Conservation (phyloP, 805 yeast species). For the Cyberlindnera samutprakarnensis region DNA sequence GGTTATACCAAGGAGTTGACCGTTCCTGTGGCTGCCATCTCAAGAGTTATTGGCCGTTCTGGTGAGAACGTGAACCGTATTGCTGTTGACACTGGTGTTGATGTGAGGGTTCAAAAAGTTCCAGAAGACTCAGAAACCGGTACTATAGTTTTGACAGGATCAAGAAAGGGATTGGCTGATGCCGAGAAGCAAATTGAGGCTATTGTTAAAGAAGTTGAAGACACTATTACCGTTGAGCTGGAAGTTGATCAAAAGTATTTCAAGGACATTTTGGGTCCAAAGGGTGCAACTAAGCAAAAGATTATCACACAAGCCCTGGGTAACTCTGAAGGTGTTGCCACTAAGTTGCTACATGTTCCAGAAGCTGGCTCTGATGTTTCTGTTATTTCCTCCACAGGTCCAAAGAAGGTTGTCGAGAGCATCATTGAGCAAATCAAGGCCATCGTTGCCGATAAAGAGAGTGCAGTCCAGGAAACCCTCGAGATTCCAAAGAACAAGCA, state of each 20-base stretch:
- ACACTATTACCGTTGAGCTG: slow-evolving; percentile 12
- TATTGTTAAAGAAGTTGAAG: slow-evolving; percentile 55
- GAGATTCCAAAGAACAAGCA: slow-evolving; percentile 69
- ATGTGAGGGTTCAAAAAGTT: slow-evolving; percentile 36
- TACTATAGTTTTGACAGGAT: slow-evolving; percentile 68
- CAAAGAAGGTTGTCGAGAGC: slow-evolving; percentile 61
- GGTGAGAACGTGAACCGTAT: slow-evolving; percentile 83
- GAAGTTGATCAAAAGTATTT: slow-evolving; percentile 16
- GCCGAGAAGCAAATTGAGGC: slow-evolving; percentile 58
- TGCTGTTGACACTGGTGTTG: slow-evolving; percentile 49
- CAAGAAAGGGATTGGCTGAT: slow-evolving; percentile 63
- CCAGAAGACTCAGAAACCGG: slow-evolving; percentile 39
- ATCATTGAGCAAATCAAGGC: slow-evolving; percentile 54
- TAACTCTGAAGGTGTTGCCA: slow-evolving; percentile 39
- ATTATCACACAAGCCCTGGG: slow-evolving; percentile 79
- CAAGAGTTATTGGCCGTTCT: slow-evolving; percentile 82
- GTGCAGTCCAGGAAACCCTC: slow-evolving; percentile 41
- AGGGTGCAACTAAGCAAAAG: slow-evolving; percentile 54
- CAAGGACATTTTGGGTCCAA: slow-evolving; percentile 14
- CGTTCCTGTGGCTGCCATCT: slow-evolving; percentile 68
- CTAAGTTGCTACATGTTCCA: slow-evolving; percentile 63
- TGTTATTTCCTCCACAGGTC: slow-evolving; percentile 64
- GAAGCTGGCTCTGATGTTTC: slow-evolving; percentile 50
- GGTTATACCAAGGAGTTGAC: slow-evolving; percentile 57
- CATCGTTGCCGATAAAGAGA: slow-evolving; percentile 59